Evolutionary conservation across 2,329 filamentous ascomycete genomes (phyloP).

Genomic region (Knufia fluminis): DNA sequence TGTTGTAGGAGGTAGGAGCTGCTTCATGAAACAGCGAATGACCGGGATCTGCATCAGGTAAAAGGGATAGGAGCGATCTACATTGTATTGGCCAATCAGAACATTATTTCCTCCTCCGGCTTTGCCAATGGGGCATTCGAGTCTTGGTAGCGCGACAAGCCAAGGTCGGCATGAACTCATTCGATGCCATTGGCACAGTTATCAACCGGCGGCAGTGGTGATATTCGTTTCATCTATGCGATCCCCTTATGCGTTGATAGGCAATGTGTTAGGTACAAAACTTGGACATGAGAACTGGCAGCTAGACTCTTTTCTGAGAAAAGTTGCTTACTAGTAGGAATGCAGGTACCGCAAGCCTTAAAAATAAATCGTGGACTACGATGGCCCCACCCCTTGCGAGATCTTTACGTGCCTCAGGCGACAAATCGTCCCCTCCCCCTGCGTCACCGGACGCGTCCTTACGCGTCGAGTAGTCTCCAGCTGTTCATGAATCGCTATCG

Average conservation of each 20-base stretch:
- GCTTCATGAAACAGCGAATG: constrained; percentile 1
- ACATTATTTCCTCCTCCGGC: not conserved
- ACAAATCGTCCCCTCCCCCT: too few relatives aligned
- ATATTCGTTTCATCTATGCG: not conserved
- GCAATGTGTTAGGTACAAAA: not conserved
- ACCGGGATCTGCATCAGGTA: not conserved
- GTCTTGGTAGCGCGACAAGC: constrained; percentile 6
- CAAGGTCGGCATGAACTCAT: not conserved
- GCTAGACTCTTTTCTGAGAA: too few relatives aligned
- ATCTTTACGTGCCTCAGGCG: too few relatives aligned
- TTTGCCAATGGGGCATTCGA: not conserved
- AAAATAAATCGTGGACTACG: too few relatives aligned
- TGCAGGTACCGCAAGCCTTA: too few relatives aligned
- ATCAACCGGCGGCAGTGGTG: not conserved
- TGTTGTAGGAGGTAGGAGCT: not conserved
- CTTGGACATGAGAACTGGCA: too few relatives aligned
- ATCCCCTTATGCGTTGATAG: too few relatives aligned
- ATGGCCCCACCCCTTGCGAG: too few relatives aligned
- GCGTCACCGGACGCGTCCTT: too few relatives aligned
- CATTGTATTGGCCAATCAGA: not conserved
- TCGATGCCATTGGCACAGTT: not conserved
- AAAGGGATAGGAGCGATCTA: not conserved
- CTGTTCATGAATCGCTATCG: too few relatives aligned
- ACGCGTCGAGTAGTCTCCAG: too few relatives aligned
- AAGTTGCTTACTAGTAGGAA: too few relatives aligned